Base-by-base conservation (phyloP, 1,284 basidiomycete genomes). In the Spongispora temasekensis region DNA sequence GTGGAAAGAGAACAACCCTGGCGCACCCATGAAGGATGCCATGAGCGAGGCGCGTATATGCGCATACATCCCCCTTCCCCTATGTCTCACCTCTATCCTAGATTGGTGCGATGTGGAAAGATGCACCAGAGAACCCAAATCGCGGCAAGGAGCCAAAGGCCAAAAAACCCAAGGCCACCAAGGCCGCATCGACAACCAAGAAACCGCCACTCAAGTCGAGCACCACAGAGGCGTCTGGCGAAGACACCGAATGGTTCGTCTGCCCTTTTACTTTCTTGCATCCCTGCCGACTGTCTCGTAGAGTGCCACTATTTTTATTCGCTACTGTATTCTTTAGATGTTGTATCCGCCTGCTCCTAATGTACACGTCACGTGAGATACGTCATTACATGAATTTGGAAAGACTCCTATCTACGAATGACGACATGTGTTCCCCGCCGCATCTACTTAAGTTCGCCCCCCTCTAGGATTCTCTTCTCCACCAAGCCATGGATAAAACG, bases 61-160 rank as follows among this genome's bases (percentile, higher is more conserved):
- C 74, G 54, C 60, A 56, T 57, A 61, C 56, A 64, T 59, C 9
- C 44, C 34, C 28, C 23, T 50, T 13, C 5, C 21, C n/a, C 6
- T 51, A 35, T 48, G 25, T 44, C 64, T 70, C 61, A 75, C 27
- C 5, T 34, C 53, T 25, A 9, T 28, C 35, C 17, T 63, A 87
- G 85, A 83, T 87, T 61, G 84, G 79, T 6, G 74, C 67, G 1
- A 58, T 82, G 61, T 87, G 85, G 85, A 78, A 74, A 53, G 79
- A 84, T 59, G 77, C 84, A 0, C 82, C 82, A 2, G 83, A 86
- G 65, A 86, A 87, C 66, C 84, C 85, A 1, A 86, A 84, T 61
- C 79, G 83, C 37, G 85, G 84, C 15, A 77, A 83, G 60, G 78
- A 77, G 21, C 68, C 77, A 44, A 81, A 78, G 57, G 37, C 76